A percentile compares a stretch with the other conserved stretches of the same genome.
phyloP scores from a whole-genome alignment of 164 flowering plant genomes.

The Paratinospora sagittata region DNA sequence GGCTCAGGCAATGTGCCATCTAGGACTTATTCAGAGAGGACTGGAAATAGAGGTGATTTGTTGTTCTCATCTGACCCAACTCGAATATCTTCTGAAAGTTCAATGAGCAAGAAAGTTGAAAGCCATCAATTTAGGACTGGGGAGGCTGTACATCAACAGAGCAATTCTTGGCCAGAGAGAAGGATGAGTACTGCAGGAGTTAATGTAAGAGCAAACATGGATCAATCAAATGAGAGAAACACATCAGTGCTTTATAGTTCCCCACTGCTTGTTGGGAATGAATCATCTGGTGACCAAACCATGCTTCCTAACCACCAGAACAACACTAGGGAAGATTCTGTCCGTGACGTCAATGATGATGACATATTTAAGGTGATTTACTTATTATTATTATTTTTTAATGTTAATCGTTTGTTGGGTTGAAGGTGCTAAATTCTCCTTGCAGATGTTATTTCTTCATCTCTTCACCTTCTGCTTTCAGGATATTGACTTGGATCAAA shows the following conservation, averaged over 20 bases:
- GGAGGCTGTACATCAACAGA: constrained; percentile 12
- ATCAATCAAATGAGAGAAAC: constrained; percentile 15
- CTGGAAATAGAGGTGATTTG: constrained; percentile 22
- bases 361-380: constrained; percentile 74
- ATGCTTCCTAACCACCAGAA: constrained; percentile 17
- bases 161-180: constrained; percentile 15
- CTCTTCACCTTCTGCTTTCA: constrained; percentile 27
- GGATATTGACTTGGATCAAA: constrained; percentile 90
- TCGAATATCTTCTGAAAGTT: no score
- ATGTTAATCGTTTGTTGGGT: neutral
- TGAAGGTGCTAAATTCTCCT: neutral
- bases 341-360: constrained; percentile 58
- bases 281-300: constrained; percentile 17
- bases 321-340: constrained; percentile 17
- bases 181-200: constrained; percentile 18
- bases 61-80: constrained; percentile 31
- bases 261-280: constrained; percentile 15
- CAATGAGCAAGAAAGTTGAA: constrained; percentile 16
- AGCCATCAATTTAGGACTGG: constrained; percentile 12
- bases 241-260: constrained; percentile 18
- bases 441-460: neutral
- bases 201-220: constrained; percentile 11
- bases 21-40: constrained; percentile 17
- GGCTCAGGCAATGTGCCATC: constrained; percentile 12
- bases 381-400: neutral